Evolutionary conservation across 768 basidiomycete species (phyloP).

Genomic region (Boletus reticulatus): DNA sequence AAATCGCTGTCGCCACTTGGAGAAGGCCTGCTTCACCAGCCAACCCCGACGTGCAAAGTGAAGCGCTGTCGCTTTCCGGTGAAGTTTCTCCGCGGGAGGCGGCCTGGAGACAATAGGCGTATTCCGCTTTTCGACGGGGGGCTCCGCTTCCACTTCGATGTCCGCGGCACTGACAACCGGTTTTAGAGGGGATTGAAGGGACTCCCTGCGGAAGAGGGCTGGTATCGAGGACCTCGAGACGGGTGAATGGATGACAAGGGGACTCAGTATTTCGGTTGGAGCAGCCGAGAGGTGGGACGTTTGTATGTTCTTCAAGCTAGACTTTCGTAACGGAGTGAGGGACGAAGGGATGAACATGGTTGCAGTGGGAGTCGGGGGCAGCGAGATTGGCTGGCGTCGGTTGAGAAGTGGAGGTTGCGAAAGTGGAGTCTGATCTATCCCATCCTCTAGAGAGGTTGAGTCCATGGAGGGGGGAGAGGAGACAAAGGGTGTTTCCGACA

Average conservation of each 20-base stretch:
- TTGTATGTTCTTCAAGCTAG: conserved; percentile 26
- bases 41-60: conserved; percentile 40
- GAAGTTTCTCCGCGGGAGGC: conserved; percentile 11
- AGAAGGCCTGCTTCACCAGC: conserved; percentile 42
- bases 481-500: conserved; percentile 4
- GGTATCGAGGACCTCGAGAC: conserved; percentile 19
- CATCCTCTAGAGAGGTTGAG: conserved; percentile 3
- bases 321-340: conserved; percentile 12
- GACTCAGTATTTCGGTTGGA: conserved; percentile 31
- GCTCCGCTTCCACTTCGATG: conserved; percentile 7
- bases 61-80: conserved; percentile 37
- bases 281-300: conserved; percentile 19
- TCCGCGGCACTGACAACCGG: conserved; percentile 8
- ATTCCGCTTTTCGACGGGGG: conserved; percentile 1
- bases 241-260: conserved; percentile 29
- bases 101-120: conserved; percentile 1
- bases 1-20: conserved; percentile 45
- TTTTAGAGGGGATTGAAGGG: conserved; percentile 26
- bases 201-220: conserved; percentile 21
- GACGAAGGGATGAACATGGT: conserved; percentile 16
- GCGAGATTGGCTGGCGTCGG: conserved; percentile 31
- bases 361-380: conserved; percentile 33
- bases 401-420: conserved; percentile 28
- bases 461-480: conserved; percentile 17
- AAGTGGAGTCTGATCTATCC: conserved; percentile 10